A percentile compares a stretch with the other conserved stretches of the same genome.
Evolutionary conservation across 805 yeast genomes (phyloP).

Genomic region (Brettanomyces bruxellensis): DNA sequence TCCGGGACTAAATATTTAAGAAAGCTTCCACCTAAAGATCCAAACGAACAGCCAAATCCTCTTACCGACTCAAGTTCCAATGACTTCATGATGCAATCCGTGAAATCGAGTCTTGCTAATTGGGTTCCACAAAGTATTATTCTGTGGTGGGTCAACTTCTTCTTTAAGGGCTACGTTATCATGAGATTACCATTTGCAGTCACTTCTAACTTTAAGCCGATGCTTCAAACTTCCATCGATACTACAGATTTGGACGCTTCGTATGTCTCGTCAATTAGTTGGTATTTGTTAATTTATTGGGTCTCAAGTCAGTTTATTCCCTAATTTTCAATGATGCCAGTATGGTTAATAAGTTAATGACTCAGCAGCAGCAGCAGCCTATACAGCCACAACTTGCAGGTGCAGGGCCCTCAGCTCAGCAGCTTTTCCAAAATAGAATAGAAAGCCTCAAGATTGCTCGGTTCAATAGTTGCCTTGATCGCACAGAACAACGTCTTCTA

Average conservation of each 20-base stretch:
- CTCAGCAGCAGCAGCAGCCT: conserved; percentile 27
- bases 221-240: conserved; percentile 81
- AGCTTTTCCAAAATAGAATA: conserved; percentile 58
- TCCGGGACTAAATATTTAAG: conserved; percentile 43
- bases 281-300: conserved; percentile 88
- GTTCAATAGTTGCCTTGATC: conserved; percentile 41
- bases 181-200: conserved; percentile 89
- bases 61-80: conserved; percentile 54
- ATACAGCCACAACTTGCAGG: conserved; percentile 32
- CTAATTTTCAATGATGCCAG: conserved; percentile 50
- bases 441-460: conserved; percentile 41
- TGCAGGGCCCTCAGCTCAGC: conserved; percentile 54
- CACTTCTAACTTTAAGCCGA: conserved; percentile 80
- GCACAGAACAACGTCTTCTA: conserved; percentile 50
- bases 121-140: conserved; percentile 87
- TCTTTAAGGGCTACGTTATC: conserved; percentile 84
- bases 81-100: conserved; percentile 67
- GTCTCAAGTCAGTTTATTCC: conserved; percentile 71
- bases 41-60: conserved; percentile 32
- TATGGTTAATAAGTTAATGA: conserved; percentile 36
- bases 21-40: conserved; percentile 29
- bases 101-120: conserved; percentile 74
- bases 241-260: conserved; percentile 82
- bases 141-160: conserved; percentile 94
- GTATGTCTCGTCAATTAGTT: conserved; percentile 89